Evolutionary conservation across 768 basidiomycete genomes (phyloP).

Genomic region (Leucosporidium creatinivorum): DNA sequence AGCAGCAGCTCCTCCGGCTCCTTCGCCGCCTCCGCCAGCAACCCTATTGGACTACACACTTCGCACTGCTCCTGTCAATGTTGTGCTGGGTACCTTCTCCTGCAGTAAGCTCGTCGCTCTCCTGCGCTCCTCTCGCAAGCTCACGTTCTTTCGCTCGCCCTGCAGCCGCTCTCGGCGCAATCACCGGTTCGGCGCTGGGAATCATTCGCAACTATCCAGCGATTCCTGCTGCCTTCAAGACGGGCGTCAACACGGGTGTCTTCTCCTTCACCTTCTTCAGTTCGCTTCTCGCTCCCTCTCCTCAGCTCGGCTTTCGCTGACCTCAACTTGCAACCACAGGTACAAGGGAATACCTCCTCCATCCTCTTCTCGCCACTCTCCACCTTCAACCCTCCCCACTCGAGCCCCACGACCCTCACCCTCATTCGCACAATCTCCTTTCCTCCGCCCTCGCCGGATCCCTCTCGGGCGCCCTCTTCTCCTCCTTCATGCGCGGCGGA

Average conservation of each 20-base stretch:
- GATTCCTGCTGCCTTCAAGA: conserved; percentile 34
- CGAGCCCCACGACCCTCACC: conserved; percentile 2
- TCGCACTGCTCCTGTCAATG: conserved; percentile 17
- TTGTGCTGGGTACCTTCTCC: conserved; percentile 11
- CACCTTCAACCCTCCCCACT: conserved; percentile 12
- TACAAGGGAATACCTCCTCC: conserved; percentile 24
- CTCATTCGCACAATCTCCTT: conserved; percentile 23
- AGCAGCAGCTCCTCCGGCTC: neutral
- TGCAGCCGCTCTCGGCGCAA: conserved; percentile 20
- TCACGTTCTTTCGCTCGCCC: neutral
- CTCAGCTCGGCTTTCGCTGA: conserved; percentile 2
- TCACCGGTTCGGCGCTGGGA: conserved; percentile 28
- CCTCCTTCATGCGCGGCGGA: conserved; percentile 12
- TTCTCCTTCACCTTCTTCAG: conserved; percentile 37
- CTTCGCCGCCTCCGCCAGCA: neutral
- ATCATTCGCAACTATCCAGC: conserved; percentile 27
- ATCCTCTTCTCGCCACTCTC: conserved; percentile 12
- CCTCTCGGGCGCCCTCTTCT: conserved; percentile 25
- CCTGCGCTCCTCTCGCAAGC: neutral
- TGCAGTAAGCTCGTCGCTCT: conserved; percentile 2
- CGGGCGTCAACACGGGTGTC: conserved; percentile 21
- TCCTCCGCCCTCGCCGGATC: conserved; percentile 15
- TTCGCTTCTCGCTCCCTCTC: conserved; percentile 4
- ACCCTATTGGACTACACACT: conserved; percentile 25
- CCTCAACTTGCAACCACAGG: conserved; percentile 2